Evolutionary conservation across 176 grass and related monocot genomes (phyloP).

Genomic region (Puya raimondii): DNA sequence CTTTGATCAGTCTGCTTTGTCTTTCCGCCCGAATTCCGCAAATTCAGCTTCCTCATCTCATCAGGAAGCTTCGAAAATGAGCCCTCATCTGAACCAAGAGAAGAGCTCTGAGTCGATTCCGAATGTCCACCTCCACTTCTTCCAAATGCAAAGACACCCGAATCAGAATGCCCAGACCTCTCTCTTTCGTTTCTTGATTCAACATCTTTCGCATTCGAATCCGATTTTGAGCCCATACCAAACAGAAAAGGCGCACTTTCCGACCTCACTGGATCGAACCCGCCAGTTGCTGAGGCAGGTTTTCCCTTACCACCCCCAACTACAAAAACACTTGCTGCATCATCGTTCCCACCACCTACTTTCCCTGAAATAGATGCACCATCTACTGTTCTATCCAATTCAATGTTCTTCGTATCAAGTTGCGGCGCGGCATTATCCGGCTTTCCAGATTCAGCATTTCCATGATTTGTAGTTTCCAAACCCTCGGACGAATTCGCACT

Average conservation of each 20-base stretch:
- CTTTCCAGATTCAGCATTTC: constrained; percentile 1
- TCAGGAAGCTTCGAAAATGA: not conserved
- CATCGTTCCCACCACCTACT: not conserved
- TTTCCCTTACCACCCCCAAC: not conserved
- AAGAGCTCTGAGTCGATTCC: constrained; percentile 3
- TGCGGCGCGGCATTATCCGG: not conserved
- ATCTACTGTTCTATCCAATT: not conserved
- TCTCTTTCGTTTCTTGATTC: not conserved
- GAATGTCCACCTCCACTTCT: not conserved
- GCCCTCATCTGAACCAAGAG: not conserved
- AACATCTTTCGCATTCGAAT: not conserved
- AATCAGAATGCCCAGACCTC: not conserved
- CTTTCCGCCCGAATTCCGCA: constrained; percentile 10
- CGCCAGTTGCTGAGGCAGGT: too few relatives aligned
- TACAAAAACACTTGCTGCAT: not conserved
- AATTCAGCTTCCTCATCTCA: constrained; percentile 4
- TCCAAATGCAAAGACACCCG: not conserved
- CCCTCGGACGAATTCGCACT: not conserved
- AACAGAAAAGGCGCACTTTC: too few relatives aligned
- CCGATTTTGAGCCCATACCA: too few relatives aligned
- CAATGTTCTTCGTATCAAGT: not conserved
- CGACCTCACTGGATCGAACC: too few relatives aligned
- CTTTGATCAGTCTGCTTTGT: constrained; percentile 19
- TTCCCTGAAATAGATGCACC: not conserved
- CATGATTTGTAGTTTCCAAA: not conserved